These are phyloP conservation scores for Candida ovalis DNA, from an alignment of 805 yeast species.

Conservation along the genomic window DNA sequence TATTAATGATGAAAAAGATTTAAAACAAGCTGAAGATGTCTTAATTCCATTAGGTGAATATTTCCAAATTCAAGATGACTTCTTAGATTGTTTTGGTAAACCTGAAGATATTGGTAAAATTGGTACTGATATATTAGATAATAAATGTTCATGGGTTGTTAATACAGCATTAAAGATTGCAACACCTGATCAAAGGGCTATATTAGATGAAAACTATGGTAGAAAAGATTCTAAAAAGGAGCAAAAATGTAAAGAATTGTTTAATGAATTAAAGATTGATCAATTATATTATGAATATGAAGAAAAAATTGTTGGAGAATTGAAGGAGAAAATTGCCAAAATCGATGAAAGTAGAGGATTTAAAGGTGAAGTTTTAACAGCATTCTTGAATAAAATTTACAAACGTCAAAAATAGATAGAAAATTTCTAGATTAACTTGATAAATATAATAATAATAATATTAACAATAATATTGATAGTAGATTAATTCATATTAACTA, in stretches of 20 bases:
- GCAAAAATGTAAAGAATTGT: constrained; percentile 65
- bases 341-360: constrained; percentile 93
- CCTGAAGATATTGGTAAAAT: constrained; percentile 97
- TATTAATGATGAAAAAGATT: constrained; percentile 60
- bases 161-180: constrained; percentile 85
- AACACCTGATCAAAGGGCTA: constrained; percentile 72
- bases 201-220: constrained; percentile 89
- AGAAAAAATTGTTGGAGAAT: constrained; percentile 64
- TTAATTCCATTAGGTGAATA: constrained; percentile 95
- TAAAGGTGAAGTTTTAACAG: constrained; percentile 78
- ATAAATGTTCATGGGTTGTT: constrained; percentile 97
- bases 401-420: constrained; percentile 73
- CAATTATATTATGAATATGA: constrained; percentile 75
- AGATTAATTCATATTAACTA: not conserved
- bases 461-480: too few relatives aligned
- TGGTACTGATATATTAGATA: constrained; percentile 97
- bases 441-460: too few relatives aligned
- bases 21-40: constrained; percentile 83
- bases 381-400: constrained; percentile 86
- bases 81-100: constrained; percentile 93
- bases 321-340: constrained; percentile 59
- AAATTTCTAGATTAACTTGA: not conserved
- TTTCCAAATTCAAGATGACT: constrained; percentile 98
- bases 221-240: constrained; percentile 69
- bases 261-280: constrained; percentile 69